phyloP scores from a whole-genome alignment of 192 early-diverging fungal species.

The Allomyces javanicus region DNA sequence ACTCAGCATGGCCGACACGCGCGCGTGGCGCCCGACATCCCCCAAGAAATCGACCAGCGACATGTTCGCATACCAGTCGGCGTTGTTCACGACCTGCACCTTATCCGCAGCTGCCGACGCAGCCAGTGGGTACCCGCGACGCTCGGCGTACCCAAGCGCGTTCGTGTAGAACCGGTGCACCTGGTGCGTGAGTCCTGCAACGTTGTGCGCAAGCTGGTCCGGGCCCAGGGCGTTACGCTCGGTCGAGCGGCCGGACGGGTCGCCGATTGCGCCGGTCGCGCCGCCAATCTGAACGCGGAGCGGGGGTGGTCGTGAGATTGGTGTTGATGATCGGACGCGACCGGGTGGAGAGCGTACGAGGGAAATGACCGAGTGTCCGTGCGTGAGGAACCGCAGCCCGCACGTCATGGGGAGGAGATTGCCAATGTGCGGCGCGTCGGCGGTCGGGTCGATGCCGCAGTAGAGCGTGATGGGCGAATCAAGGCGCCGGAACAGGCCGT shows the following conservation, averaged over 20 bases:
- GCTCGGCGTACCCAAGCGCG: constrained; percentile 19
- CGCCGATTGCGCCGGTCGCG: constrained; percentile 82
- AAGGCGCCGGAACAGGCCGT: constrained; percentile 22
- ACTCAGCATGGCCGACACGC: constrained; percentile 68
- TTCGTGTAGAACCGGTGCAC: constrained; percentile 47
- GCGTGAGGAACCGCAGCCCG: constrained; percentile 64
- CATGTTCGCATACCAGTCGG: constrained; percentile 56
- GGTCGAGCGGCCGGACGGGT: constrained; percentile 67
- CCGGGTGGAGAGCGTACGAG: constrained; percentile 31
- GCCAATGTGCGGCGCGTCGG: constrained; percentile 70
- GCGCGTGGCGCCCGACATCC: constrained; percentile 51
- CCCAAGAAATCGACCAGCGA: constrained; percentile 55
- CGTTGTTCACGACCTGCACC: constrained; percentile 55
- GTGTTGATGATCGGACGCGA: not conserved
- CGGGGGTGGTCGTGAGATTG: too few species aligned
- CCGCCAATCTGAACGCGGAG: constrained; percentile 37
- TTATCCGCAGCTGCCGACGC: not conserved
- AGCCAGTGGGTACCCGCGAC: constrained; percentile 13
- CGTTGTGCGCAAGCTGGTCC: constrained; percentile 36
- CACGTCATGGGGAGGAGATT: constrained; percentile 72
- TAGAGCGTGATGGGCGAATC: constrained; percentile 42
- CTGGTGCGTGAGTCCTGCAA: constrained; percentile 45
- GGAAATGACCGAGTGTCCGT: constrained; percentile 60
- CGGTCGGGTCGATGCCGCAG: constrained; percentile 87
- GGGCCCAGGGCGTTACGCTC: constrained; percentile 52